Conservation (phyloP, 2,329 filamentous ascomycete genomes). For the Diaporthe amygdali region DNA sequence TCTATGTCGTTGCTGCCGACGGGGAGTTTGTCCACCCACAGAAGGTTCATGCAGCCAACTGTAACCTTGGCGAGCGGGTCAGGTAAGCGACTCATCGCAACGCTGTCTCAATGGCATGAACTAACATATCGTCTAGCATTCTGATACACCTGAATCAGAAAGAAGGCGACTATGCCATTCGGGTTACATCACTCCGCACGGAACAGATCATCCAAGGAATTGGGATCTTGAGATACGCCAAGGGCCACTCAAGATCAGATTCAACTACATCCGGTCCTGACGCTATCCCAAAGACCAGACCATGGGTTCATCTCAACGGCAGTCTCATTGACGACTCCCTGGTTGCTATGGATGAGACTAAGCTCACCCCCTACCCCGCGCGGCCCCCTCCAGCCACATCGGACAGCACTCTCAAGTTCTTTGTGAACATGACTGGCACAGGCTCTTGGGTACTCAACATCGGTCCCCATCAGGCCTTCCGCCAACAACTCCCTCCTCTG, state of each 20-base stretch:
- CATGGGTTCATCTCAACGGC: slow-evolving; percentile 28
- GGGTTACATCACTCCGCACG: slow-evolving; percentile 25
- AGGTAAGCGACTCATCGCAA: slow-evolving; percentile 7
- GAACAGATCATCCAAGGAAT: slow-evolving; percentile 28
- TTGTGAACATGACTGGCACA: slow-evolving; percentile 26
- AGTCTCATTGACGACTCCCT: slow-evolving; percentile 7
- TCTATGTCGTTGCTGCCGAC: slow-evolving; percentile 27
- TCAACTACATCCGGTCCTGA: background rate
- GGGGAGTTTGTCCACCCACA: slow-evolving; percentile 28
- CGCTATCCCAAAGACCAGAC: slow-evolving; percentile 17
- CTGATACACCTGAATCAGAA: slow-evolving; percentile 24
- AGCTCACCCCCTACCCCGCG: slow-evolving; percentile 23
- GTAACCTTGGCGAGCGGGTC: slow-evolving; percentile 27
- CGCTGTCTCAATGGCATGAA: background rate
- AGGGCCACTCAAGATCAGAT: background rate
- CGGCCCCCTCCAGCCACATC: slow-evolving; percentile 20
- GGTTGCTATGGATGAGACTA: slow-evolving; percentile 25
- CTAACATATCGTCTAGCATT: slow-evolving; percentile 16
- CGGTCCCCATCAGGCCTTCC: slow-evolving; percentile 28
- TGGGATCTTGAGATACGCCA: slow-evolving; percentile 25
- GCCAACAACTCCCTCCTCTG: slow-evolving; percentile 26
- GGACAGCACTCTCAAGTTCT: slow-evolving; percentile 27
- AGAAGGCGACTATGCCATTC: slow-evolving; percentile 25
- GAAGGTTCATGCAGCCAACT: slow-evolving; percentile 25
- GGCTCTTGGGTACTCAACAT: slow-evolving; percentile 26